phyloP scores from a whole-genome alignment of 768 basidiomycete species.

The Aureoboletus auriporus region DNA sequence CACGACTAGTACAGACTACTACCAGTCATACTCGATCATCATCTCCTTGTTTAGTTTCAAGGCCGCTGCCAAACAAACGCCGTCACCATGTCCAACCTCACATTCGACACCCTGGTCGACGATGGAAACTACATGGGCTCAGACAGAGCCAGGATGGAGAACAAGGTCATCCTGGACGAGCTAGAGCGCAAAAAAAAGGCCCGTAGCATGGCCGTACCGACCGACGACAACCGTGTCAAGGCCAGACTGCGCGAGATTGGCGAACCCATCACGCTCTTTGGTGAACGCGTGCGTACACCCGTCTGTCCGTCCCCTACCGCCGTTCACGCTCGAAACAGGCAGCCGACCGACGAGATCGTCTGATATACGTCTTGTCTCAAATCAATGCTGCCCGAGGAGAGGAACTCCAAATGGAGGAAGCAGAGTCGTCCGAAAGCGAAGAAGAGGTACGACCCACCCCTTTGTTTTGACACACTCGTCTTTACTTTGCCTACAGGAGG shows the following conservation, averaged over 20 bases:
- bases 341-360: slow-evolving; percentile 91
- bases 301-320: neutral
- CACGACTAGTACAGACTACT: neutral
- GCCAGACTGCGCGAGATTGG: slow-evolving; percentile 87
- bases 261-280: slow-evolving; percentile 96
- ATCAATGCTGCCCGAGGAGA: slow-evolving; percentile 86
- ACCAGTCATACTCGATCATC: too few species aligned
- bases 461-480: neutral
- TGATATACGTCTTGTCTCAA: slow-evolving; percentile 93
- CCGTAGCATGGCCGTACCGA: slow-evolving; percentile 90
- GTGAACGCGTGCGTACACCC: slow-evolving; percentile 79
- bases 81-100: slow-evolving; percentile 64
- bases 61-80: slow-evolving; percentile 34
- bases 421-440: slow-evolving; percentile 64
- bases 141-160: slow-evolving; percentile 73
- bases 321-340: slow-evolving; percentile 49
- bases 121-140: slow-evolving; percentile 74
- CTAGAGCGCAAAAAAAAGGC: slow-evolving; percentile 98
- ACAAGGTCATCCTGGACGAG: slow-evolving; percentile 87
- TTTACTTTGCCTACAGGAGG: slow-evolving; percentile 51
- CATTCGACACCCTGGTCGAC: slow-evolving; percentile 70
- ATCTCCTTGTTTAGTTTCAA: slow-evolving; percentile 28
- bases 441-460: slow-evolving; percentile 55
- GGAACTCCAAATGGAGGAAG: slow-evolving; percentile 69
- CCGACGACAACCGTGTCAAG: slow-evolving; percentile 92